Evolutionary conservation across 208 protist species (phyloP).

Genomic region (Zelonia costaricensis): DNA sequence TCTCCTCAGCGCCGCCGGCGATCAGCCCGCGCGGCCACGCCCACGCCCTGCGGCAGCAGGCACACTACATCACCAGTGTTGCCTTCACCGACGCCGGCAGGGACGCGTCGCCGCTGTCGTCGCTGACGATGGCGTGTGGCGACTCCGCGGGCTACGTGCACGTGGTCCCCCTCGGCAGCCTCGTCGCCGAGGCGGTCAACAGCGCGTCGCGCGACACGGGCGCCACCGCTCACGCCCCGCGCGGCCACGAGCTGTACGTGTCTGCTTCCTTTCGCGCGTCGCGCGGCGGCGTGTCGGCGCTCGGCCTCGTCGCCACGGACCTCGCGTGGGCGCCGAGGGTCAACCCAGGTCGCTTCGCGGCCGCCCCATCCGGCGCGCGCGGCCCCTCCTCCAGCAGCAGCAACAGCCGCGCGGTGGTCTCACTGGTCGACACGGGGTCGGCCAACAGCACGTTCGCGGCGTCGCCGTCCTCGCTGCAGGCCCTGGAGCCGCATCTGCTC

Average conservation of each 20-base stretch:
- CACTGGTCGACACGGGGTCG: too few species aligned
- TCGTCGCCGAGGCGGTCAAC: conserved; percentile 12
- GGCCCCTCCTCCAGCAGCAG: too few species aligned
- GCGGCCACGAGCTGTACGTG: conserved; percentile 11
- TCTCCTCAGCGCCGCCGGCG: not conserved
- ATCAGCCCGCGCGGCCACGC: not conserved
- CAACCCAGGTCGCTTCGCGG: too few species aligned
- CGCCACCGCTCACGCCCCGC: not conserved
- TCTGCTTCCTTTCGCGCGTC: conserved; percentile 25
- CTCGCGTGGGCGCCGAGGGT: not conserved
- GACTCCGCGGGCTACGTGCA: conserved; percentile 31
- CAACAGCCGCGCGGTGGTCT: too few species aligned
- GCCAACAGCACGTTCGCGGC: not conserved
- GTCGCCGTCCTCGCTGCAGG: not conserved
- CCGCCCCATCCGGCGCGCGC: too few species aligned
- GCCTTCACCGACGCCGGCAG: conserved; percentile 2
- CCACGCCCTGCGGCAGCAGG: not conserved
- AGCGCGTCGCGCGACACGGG: conserved; percentile 4
- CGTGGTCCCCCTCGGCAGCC: conserved; percentile 3
- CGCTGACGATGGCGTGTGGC: conserved; percentile 19
- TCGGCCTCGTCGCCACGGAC: conserved; percentile 3
- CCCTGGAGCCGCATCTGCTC: conserved; percentile 3
- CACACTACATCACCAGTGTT: conserved; percentile 27
- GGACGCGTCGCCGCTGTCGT: not conserved
- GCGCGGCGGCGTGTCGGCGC: conserved; percentile 15